Evolutionary conservation across 2,329 filamentous ascomycete species (phyloP).

Genomic region (Phialophora chinensis): DNA sequence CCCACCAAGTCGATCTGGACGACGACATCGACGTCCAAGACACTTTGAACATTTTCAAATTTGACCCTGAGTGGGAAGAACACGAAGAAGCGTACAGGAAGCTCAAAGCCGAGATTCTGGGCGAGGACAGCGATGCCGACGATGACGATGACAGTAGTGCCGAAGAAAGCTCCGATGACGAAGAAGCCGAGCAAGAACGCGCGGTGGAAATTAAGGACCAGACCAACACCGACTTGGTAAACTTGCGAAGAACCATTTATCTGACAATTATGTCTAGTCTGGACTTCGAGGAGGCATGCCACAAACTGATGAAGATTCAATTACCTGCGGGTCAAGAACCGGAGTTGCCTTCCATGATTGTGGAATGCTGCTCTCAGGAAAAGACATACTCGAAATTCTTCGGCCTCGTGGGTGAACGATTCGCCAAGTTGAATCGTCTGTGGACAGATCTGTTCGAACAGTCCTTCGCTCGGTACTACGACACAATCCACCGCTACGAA

Average conservation of each 20-base stretch:
- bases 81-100: constrained; percentile 89
- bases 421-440: constrained; percentile 92
- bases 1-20: constrained; percentile 81
- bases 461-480: constrained; percentile 90
- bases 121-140: constrained; percentile 86
- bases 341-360: constrained; percentile 93
- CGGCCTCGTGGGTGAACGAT: constrained; percentile 89
- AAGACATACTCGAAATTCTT: constrained; percentile 98
- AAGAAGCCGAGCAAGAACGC: constrained; percentile 77
- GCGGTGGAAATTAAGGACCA: constrained; percentile 97
- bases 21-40: constrained; percentile 86
- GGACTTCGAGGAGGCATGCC: constrained; percentile 93
- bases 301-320: constrained; percentile 95
- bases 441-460: constrained; percentile 94
- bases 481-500: constrained; percentile 95
- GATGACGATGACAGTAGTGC: constrained; percentile 61
- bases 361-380: constrained; percentile 96
- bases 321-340: constrained; percentile 84
- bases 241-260: constrained; percentile 91
- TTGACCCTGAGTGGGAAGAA: constrained; percentile 85
- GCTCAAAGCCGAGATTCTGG: constrained; percentile 90
- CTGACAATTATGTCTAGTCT: constrained; percentile 96
- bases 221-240: constrained; percentile 93
- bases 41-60: constrained; percentile 93
- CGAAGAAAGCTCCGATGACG: constrained; percentile 67